These are phyloP conservation scores for Cetraspora pellucida DNA, from an alignment of 192 early-diverging fungal genomes.

Conservation along the genomic window DNA sequence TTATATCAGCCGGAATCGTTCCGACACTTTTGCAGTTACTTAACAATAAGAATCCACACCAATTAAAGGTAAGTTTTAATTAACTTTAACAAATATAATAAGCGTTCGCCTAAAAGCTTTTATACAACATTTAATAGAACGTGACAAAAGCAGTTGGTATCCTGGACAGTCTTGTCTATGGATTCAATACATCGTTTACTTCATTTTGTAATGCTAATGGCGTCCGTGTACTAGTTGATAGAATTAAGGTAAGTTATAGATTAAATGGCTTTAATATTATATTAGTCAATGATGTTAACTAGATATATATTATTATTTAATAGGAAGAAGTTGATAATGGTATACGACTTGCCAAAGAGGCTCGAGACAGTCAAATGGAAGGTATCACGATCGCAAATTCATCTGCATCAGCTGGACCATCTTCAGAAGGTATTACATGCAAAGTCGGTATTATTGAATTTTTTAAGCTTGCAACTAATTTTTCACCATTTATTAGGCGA, in stretches of 20 bases:
- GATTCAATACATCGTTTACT: constrained; percentile 72
- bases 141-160: constrained; percentile 73
- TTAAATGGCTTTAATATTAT: neutral
- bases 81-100: constrained; percentile 35
- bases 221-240: constrained; percentile 70
- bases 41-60: constrained; percentile 57
- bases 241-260: constrained; percentile 65
- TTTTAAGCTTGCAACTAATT: constrained; percentile 18
- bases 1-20: constrained; percentile 90
- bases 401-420: neutral
- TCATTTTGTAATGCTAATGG: constrained; percentile 85
- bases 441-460: neutral
- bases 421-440: neutral
- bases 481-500: neutral
- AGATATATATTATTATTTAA: neutral
- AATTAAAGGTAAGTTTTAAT: constrained; percentile 57
- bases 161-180: constrained; percentile 82
- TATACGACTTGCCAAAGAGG: constrained; percentile 38
- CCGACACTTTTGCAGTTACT: constrained; percentile 76
- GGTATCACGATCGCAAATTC: constrained; percentile 38
- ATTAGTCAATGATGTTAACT: neutral
- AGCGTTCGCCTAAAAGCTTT: neutral
- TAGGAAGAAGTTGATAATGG: constrained; percentile 61
- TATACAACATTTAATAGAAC: constrained; percentile 43
- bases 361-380: constrained; percentile 46